phyloP scores from a whole-genome alignment of 225 moss, liverwort and hornwort genomes.

The Polytrichum formosum region DNA sequence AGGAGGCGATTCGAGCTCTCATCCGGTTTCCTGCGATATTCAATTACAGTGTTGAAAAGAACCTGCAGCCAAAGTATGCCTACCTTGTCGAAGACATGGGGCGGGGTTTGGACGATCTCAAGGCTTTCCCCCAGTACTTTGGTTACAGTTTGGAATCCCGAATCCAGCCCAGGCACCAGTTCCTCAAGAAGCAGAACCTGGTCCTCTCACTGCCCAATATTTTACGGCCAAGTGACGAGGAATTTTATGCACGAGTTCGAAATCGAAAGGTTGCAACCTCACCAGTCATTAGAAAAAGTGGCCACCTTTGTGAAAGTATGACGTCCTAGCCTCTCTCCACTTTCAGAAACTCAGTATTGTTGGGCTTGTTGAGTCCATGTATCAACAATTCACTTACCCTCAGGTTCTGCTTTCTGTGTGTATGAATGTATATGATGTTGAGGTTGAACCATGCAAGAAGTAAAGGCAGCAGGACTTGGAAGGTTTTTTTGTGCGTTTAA shows the following conservation, averaged over 20 bases:
- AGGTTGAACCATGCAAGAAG: conserved; percentile 19
- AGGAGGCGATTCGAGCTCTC: conserved; percentile 50
- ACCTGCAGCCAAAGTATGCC: conserved; percentile 64
- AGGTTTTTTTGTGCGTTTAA: no score
- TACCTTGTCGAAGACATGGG: conserved; percentile 72
- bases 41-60: conserved; percentile 78
- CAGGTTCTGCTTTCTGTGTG: conserved; percentile 5
- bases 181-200: conserved; percentile 40
- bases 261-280: conserved; percentile 12
- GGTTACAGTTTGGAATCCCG: conserved; percentile 73
- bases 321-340: background rate
- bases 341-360: conserved; percentile 7
- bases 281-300: conserved; percentile 9
- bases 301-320: no score
- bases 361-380: background rate
- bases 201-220: conserved; percentile 37
- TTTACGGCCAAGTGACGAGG: conserved; percentile 53
- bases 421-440: conserved; percentile 28
- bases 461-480: conserved; percentile 1
- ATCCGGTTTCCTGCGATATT: conserved; percentile 79
- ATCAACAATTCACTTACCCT: conserved; percentile 15
- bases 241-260: conserved; percentile 45
- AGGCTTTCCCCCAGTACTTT: conserved; percentile 83
- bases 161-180: conserved; percentile 58
- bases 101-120: conserved; percentile 55